These are phyloP conservation scores for Cinnamomum chago DNA, from an alignment of 164 flowering plant genomes.

Conservation along the genomic window DNA sequence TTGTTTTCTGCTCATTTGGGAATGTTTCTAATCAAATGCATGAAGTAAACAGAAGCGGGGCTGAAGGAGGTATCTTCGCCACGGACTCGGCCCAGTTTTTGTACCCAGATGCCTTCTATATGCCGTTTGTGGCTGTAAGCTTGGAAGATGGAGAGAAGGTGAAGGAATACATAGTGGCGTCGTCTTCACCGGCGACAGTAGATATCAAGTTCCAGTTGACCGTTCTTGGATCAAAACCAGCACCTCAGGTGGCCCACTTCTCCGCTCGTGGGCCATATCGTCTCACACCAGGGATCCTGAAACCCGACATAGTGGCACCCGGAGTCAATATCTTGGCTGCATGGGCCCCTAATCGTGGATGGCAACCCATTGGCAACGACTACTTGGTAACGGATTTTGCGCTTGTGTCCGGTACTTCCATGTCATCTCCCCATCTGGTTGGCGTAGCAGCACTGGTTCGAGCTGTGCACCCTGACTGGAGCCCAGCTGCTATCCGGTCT, in stretches of 20 bases:
- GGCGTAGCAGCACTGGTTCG: conserved; percentile 34
- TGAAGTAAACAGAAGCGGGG: conserved; percentile 18
- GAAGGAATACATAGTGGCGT: conserved; percentile 10
- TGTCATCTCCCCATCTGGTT: conserved; percentile 30
- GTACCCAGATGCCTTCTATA: conserved; percentile 8
- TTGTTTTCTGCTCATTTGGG: conserved; percentile 19
- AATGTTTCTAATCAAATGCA: background rate
- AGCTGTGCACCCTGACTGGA: conserved; percentile 34
- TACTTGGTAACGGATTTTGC: conserved; percentile 24
- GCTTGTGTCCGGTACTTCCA: conserved; percentile 35
- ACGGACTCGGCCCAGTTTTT: conserved; percentile 8
- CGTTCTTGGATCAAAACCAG: conserved; percentile 24
- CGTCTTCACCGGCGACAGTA: conserved; percentile 9
- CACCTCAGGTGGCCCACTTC: conserved; percentile 34
- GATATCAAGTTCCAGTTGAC: conserved; percentile 28
- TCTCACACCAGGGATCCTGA: conserved; percentile 24
- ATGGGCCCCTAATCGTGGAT: conserved; percentile 25
- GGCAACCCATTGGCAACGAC: conserved; percentile 8
- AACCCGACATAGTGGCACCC: conserved; percentile 39
- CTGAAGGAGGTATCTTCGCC: conserved; percentile 21
- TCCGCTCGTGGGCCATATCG: conserved; percentile 32
- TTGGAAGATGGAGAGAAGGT: conserved; percentile 17
- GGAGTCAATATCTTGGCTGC: conserved; percentile 33
- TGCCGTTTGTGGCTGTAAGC: conserved; percentile 22
- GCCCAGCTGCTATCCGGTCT: conserved; percentile 35